phyloP scores from a whole-genome alignment of 208 protist genomes.

The Acanthamoeba rhysodes region DNA sequence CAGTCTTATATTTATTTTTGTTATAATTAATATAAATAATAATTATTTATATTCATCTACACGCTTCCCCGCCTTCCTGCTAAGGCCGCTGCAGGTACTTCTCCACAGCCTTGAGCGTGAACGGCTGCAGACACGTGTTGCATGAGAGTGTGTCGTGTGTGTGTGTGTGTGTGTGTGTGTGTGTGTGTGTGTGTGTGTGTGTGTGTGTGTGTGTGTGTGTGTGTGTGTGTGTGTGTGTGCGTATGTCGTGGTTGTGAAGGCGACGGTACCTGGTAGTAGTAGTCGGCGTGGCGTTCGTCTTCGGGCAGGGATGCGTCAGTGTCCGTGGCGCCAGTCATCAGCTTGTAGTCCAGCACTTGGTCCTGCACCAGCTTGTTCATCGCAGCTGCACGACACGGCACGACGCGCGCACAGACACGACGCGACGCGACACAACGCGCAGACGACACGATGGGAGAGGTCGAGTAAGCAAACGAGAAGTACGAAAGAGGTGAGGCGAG shows the following conservation, averaged over 20 bases:
- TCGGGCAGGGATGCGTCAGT: background rate
- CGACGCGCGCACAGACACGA: no score
- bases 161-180: background rate
- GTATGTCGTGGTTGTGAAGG: background rate
- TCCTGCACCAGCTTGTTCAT: constrained; percentile 72
- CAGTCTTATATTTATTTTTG: background rate
- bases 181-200: background rate
- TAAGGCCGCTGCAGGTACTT: constrained; percentile 50
- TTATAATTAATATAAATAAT: background rate
- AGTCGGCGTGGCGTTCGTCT: constrained; percentile 64
- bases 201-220: background rate
- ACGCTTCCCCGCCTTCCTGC: background rate
- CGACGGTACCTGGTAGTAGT: constrained; percentile 58
- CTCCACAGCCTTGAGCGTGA: constrained; percentile 62
- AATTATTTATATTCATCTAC: background rate
- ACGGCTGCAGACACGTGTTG: background rate
- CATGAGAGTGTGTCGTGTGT: no score
- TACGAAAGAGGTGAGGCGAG: background rate
- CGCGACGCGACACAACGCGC: no score
- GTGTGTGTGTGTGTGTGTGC: background rate
- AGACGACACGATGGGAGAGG: background rate
- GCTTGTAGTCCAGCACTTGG: constrained; percentile 55
- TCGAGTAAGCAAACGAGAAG: background rate
- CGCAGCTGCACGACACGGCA: background rate
- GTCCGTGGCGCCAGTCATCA: constrained; percentile 35